Evolutionary conservation across 2,329 filamentous ascomycete species (phyloP), one percentile per base, ranked within the genome.

Genomic region (Colletotrichum sp.): DNA sequence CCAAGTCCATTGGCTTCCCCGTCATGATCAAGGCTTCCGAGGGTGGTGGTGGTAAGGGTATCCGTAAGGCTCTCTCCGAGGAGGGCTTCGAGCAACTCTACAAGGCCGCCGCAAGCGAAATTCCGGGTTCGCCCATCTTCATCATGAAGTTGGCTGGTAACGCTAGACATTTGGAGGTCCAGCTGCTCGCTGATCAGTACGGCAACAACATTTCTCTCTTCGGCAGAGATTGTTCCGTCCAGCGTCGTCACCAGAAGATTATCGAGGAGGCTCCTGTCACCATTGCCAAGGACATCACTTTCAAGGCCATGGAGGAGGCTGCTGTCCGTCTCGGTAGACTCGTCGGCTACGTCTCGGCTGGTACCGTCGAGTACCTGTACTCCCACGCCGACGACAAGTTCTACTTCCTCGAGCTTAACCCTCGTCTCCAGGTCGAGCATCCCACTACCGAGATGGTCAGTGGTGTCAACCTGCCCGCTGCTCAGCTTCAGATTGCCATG

Each of bases 21-120:
- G 95, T 99, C 89, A 99, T 99, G 97, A 95, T 99, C 85, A 99
- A 99, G 90, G 97, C 97, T n/a, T 99, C 97, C 4, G 97, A 99
- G 89, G 97, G 97, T 88, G 97, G 97, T 88, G 97, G 97, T 88
- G 97, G 97, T 84, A 99, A 99, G 90, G 97, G 97, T 91, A 99
- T 99, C 84, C 95, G 98, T 84, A 98, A 99, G 88, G 97, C 97
- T 79, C 90, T 95, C 77, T 90, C 90, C 77, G 96, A 98, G 84
- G 94, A 96, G 57, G 93, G 94, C 78, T 99, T 99, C 82, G 90
- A 94, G 83, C 89, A 90, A 80, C 90, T 99, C 61, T 99, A 99
- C 91, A 97, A 98, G 86, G 97, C 96, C 61, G 97, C 98, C 26
- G 96, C 97, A 7, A 98, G 94, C 85, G 98, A 99, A 86, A 99